Conservation (phyloP, 2,329 filamentous ascomycete genomes). For the Dactylellina haptotyla region DNA sequence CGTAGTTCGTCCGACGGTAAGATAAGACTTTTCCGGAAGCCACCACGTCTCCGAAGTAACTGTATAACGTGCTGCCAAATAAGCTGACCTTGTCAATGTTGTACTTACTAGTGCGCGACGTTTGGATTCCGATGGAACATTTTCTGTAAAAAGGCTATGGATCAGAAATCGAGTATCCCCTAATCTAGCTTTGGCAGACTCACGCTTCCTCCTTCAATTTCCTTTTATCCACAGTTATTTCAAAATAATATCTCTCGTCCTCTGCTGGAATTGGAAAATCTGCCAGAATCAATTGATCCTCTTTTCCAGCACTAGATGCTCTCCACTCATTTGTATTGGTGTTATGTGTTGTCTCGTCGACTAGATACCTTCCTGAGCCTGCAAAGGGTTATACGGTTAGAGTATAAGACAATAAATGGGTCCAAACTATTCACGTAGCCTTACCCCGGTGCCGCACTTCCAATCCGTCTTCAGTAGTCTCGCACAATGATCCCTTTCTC, state of each 20-base stretch:
- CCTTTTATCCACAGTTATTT: conserved; percentile 1
- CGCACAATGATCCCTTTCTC: background rate
- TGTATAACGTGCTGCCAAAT: too few species aligned
- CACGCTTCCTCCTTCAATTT: background rate
- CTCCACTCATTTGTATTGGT: background rate
- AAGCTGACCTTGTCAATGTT: too few species aligned
- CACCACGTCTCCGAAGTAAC: too few species aligned
- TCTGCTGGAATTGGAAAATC: conserved; percentile 7
- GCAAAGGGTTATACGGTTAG: too few species aligned
- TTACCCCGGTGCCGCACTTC: background rate
- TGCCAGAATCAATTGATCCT: background rate
- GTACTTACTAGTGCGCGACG: background rate
- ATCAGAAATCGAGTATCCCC: too few species aligned
- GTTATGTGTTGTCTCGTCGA: too few species aligned
- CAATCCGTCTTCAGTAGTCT: conserved; percentile 1
- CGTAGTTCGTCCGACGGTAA: background rate
- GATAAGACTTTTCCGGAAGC: too few species aligned
- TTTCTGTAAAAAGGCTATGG: too few species aligned
- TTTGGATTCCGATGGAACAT: conserved; percentile 1
- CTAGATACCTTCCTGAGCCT: too few species aligned
- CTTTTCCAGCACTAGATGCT: background rate
- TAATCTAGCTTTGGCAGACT: too few species aligned
- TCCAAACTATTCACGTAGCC: background rate
- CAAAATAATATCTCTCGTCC: conserved; percentile 14
- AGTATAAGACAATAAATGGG: background rate